Evolutionary conservation across 176 grass and related monocot species (phyloP), one percentile per base, ranked within the genome.

Genomic region (Paspalum notatum): DNA sequence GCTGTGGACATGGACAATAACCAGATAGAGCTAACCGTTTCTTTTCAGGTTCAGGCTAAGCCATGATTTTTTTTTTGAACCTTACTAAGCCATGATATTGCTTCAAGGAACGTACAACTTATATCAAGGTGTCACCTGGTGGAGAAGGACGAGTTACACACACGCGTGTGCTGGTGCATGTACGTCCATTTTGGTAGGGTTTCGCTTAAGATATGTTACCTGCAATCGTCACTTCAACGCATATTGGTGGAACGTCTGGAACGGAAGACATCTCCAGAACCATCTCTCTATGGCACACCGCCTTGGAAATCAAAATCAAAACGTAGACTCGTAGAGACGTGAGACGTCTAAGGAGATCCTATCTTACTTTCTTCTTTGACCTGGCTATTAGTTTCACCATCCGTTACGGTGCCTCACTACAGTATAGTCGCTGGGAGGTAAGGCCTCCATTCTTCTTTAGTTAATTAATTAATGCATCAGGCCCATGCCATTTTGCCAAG

Each of bases 21-120:
- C 32, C 3, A 32, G 32, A 32, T 32, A 32, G 32, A 32, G 32
- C 32, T 3, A 32, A n/a, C n/a, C n/a, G n/a, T n/a, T n/a, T n/a
- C n/a, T 3, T 32, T 32, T 32, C 32, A 32, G 2, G 1, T 32
- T 3, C 32, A 32, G 32, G 32, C 32, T 32, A 53, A 16, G 1
- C 11, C n/a, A n/a, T n/a, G n/a, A n/a, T n/a, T n/a, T n/a, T n/a
- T n/a, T n/a, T n/a, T n/a, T n/a, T n/a, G n/a, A n/a, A n/a, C n/a
- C n/a, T n/a, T n/a, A n/a, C n/a, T 6, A 47, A 51, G 9, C 9
- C 11, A 18, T 18, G 22, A 68, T 17, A 20, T 49, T 68, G 77
- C 77, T 67, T 86, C 84, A 81, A 22, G 44, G 32, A 75, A 76
- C n/a, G 41, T 67, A 41, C 65, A 38, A 26, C 43, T 14, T 27